Base-by-base conservation (phyloP, 2,329 filamentous ascomycete species). In the Aspergillus hiratsukae region DNA sequence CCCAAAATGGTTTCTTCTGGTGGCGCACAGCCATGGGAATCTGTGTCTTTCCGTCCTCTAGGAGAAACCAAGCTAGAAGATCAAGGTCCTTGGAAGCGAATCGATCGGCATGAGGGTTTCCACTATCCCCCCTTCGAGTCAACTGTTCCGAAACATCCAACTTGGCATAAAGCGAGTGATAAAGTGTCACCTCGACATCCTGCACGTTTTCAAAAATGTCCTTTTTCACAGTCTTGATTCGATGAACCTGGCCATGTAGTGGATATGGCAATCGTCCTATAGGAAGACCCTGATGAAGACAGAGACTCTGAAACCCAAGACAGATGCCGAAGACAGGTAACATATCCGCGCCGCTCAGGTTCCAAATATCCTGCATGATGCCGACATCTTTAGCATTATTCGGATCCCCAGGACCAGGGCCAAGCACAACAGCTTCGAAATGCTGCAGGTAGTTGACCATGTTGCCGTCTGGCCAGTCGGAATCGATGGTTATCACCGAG, bases 251-350 rank as follows among this genome's bases (percentile, higher is more conserved):
- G 1, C 92, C 92, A 74, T 97, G 92, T 64, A 91, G 78, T 0
- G 91, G 91, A 55, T 87, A 81, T n/a, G 78, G 75, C 56, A 96
- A 75, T 59, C 84, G 82, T 52, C 84, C 78, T 19, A 96, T 84
- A 7, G 75, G 72, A 1, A 86, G 87, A 1, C 89, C 89, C 64
- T 87, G 86, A 9, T 83, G 82, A 49, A 85, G 77, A 49, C 87
- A 86, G 48, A 96, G 76, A 64, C 88, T 92, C 74, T 97, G 92
- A 61, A 96, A 95, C 0, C 92, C 92, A 0, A 96, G 81, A 64
- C 92, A 96, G 46, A 97, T 90, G 0, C 92, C 94, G 35, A 99
- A 78, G 0, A 95, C 87, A 0, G 94, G 94, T 1, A 96, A 64
- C 10, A 86, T 61, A 17, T 86, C 72, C 3, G 80, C 75, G 2